phyloP scores from a whole-genome alignment of 305 asterid species.

The Fraxinus ornus region DNA sequence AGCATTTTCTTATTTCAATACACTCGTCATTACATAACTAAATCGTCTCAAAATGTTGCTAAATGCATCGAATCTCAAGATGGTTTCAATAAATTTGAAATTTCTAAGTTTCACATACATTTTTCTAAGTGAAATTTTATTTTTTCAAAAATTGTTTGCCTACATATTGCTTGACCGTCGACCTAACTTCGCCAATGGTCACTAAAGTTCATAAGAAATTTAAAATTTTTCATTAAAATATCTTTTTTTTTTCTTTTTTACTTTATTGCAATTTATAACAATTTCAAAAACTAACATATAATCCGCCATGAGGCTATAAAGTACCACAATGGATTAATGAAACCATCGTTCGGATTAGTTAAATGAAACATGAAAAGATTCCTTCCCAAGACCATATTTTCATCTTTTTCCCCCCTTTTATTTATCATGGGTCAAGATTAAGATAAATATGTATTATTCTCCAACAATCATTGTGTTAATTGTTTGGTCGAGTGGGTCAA shows the following conservation, averaged over 20 bases:
- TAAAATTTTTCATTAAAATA: not conserved
- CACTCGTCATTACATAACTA: not conserved
- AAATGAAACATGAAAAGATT: not conserved
- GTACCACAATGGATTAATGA: not conserved
- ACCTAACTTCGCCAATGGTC: not conserved
- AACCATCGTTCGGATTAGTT: too few relatives aligned
- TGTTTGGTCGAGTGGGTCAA: not conserved
- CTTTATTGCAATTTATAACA: not conserved
- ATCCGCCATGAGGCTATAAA: not conserved
- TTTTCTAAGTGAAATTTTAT: too few relatives aligned
- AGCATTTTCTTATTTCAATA: not conserved
- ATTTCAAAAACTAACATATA: not conserved
- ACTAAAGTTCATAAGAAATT: not conserved
- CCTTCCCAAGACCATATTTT: not conserved
- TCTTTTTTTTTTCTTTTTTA: too few relatives aligned
- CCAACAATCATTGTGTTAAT: not conserved
- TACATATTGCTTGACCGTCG: not conserved
- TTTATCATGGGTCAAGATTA: not conserved
- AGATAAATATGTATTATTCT: not conserved
- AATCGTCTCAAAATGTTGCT: not conserved
- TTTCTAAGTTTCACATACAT: not conserved
- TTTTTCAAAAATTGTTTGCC: not conserved
- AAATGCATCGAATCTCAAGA: not conserved
- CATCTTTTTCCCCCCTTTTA: not conserved
- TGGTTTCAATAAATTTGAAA: not conserved